Evolutionary conservation across 345 rosid species (phyloP), one percentile per base, ranked within the genome.

Genomic region (Citrus glauca): DNA sequence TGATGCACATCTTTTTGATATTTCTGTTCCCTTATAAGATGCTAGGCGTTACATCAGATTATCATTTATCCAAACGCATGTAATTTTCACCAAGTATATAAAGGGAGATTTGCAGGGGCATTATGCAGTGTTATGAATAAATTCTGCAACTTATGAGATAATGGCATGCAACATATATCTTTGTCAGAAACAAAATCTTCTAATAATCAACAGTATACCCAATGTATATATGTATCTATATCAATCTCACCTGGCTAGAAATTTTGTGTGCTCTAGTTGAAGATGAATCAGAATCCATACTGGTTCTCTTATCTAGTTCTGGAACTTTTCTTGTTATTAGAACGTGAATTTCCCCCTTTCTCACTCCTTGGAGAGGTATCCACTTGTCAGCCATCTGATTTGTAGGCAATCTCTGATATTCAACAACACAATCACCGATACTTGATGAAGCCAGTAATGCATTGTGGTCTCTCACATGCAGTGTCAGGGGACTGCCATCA

Each of bases 321-420:
- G 93, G 91, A 86, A 94, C 81, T 89, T 88, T 91, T 84, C 95
- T 87, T 14, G 97, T 92, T 57, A 94, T 83, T 80, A 79, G 95
- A 57, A 96, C 48, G 53, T 84, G 98, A 81, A 96, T 89, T 88
- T 96, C 99, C 20, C 98, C 99, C 60, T 77, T 85, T 74, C 74
- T 96, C 76, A 96, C 99, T 67, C 98, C 98, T 85, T 92, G 98
- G 74, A 96, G 97, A 53, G 98, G 98, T 83, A 96, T 94, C 99
- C 99, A 96, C 83, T 94, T 96, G 82, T 96, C 97, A 1, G 90
- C 83, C 80, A 87, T 84, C 80, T 92, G 83, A 74, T 96, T 94
- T 68, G 94, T 91, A 69, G 97, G 94, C 83, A 96, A 78, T 56
- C 92, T 75, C 82, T 90, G 97, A 83, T 96, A 96, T 77, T 96